Base-by-base conservation (phyloP, 441 rosid genomes). In the Macaranga tanarius region DNA sequence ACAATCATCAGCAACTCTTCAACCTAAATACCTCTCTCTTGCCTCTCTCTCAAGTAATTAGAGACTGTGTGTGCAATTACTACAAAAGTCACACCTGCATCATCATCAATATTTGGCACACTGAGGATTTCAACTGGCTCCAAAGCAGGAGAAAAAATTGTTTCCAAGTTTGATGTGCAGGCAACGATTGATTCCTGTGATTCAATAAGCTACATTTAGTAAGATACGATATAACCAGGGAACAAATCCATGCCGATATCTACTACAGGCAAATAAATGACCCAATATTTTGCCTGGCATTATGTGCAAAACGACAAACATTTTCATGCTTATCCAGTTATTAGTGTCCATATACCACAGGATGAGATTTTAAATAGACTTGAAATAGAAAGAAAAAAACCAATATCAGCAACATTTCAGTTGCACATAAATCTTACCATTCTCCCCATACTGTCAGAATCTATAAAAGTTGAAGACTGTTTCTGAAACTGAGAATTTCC, bases 101-200 rank as follows among this genome's bases (percentile, higher is more conserved):
- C 79, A 59, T 62, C 77, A 77, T 76, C 67, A 45, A 83, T 51
- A 77, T 67, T 76, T 64, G 80, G 76, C 66, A 77, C 79, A 75
- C 67, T 62, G 26, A 62, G 77, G 34, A 71, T 65, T 73, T 80
- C 86, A 63, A 76, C 60, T 72, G 83, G 83, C 81, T 87, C 92
- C 74, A 87, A 58, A 76, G 78, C 65, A 68, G 89, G 92, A 72
- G 94, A 89, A 80, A 89, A 87, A 60, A 89, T 89, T 40, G 92
- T 86, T 79, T 84, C 92, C 66, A 80, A 67, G 73, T 77, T 77
- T 48, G 89, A 77, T 74, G 79, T 58, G 70, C 80, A 79, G 38
- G 75, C 40, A 56, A 75, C 75, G 44, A 68, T 45, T 71, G 83
- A 61, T 67, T 89, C 93, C 93, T 89, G 82, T 73, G 79, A 73